Conservation (phyloP, 768 basidiomycete genomes). For the Suillus plorans region DNA sequence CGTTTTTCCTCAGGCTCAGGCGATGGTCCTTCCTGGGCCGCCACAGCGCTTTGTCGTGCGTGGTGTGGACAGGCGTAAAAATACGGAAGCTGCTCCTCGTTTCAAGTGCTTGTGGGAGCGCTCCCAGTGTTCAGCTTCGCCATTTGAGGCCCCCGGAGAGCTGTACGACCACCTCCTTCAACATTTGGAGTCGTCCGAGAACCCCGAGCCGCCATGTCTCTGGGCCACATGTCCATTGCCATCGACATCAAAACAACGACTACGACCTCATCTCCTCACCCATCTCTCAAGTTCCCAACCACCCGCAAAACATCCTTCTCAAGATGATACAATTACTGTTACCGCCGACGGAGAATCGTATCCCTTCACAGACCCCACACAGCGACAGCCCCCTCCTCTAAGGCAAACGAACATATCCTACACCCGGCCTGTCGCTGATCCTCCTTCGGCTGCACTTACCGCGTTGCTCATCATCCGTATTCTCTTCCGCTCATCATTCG, state of each 20-base stretch:
- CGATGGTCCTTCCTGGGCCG: constrained; percentile 78
- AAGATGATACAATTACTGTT: constrained; percentile 74
- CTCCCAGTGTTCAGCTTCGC: constrained; percentile 48
- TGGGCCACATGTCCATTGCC: constrained; percentile 70
- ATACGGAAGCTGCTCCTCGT: constrained; percentile 52
- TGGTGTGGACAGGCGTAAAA: constrained; percentile 74
- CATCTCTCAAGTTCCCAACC: constrained; percentile 67
- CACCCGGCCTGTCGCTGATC: constrained; percentile 56
- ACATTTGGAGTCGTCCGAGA: constrained; percentile 49
- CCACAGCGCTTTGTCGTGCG: constrained; percentile 83
- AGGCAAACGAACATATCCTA: constrained; percentile 61
- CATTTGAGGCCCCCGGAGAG: constrained; percentile 54
- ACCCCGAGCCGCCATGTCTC: constrained; percentile 51
- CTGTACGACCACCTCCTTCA: constrained; percentile 73
- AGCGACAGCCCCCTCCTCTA: constrained; percentile 69
- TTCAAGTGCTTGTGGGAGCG: constrained; percentile 81
- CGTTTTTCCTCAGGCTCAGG: constrained; percentile 83
- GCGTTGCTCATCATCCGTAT: constrained; percentile 82
- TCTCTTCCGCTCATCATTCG: constrained; percentile 78
- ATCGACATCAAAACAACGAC: constrained; percentile 45
- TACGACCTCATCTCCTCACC: constrained; percentile 72
- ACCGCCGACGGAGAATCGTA: constrained; percentile 53
- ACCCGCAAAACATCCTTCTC: constrained; percentile 59
- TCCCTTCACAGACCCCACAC: constrained; percentile 62
- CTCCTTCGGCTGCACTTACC: constrained; percentile 73